Base-by-base conservation (phyloP, 1,284 basidiomycete species). In the Grifola frondosa region DNA sequence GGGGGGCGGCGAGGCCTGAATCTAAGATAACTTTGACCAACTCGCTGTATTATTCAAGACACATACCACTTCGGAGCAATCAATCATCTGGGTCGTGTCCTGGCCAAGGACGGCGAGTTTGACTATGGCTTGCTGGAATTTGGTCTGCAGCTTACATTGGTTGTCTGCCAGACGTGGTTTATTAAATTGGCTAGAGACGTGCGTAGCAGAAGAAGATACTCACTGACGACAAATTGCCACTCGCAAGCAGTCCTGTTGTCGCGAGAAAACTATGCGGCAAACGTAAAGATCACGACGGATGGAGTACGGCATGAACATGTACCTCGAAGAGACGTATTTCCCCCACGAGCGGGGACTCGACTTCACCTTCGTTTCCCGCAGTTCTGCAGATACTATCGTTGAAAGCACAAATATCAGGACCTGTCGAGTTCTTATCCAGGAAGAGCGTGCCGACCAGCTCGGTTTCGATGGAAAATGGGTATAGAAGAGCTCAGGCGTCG, bases 211-310 rank as follows among this genome's bases (percentile, higher is more conserved):
- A 13, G 21, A 22, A 15, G 5, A 28, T 35, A 52, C 50, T 16
- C 24, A 49, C 49, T 60, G n/a, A 66, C 62, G 40, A 67, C n/a
- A n/a, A 42, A 41, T 38, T 61, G 60, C 59, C 58, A 62, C 29
- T 46, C 43, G 50, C 59, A 61, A n/a, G 54, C 41, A 9, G 58
- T 60, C 29, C 54, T 46, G 10, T 28, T 36, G 39, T 49, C 40
- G 17, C 48, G 44, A 10, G 50, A 44, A 24, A 42, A 21, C 31
- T 35, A 22, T 35, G 19, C 12, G 19, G 33, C 21, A 11, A 22
- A n/a, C 10, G 20, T 12, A 26, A 28, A 20, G 20, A 13, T 4
- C 26, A 35, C 7, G 17, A n/a, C 33, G n/a, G n/a, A n/a, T n/a
- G n/a, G n/a, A n/a, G 20, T 20, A 35, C 38, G 12, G 33, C 36